phyloP scores from a whole-genome alignment of 2,329 filamentous ascomycete species.

The Aureobasidium sp. region DNA sequence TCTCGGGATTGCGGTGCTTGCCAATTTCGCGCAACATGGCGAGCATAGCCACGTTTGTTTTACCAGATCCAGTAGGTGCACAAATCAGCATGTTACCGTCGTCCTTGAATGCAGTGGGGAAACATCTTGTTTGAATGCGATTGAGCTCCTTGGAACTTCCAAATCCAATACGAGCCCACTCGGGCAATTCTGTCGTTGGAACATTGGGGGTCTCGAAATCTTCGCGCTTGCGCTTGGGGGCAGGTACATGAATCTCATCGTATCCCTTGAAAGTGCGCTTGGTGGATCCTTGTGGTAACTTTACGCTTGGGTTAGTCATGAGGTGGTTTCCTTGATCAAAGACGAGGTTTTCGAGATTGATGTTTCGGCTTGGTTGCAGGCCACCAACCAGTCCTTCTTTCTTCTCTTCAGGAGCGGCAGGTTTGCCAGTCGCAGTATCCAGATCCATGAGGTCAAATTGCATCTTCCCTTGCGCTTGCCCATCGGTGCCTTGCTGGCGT shows the following conservation, averaged over 20 bases:
- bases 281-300: constrained; percentile 86
- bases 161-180: constrained; percentile 85
- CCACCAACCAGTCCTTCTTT: constrained; percentile 71
- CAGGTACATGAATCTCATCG: constrained; percentile 94
- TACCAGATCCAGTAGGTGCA: constrained; percentile 92
- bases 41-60: constrained; percentile 98
- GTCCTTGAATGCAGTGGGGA: constrained; percentile 79
- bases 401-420: constrained; percentile 40
- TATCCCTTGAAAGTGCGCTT: constrained; percentile 97
- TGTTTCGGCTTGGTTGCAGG: constrained; percentile 74
- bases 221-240: constrained; percentile 80
- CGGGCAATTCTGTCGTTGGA: constrained; percentile 79
- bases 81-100: constrained; percentile 98
- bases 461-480: constrained; percentile 63
- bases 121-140: constrained; percentile 92
- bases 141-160: constrained; percentile 82
- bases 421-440: constrained; percentile 36
- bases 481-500: constrained; percentile 53
- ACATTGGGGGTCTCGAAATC: constrained; percentile 68
- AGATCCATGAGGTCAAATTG: constrained; percentile 83
- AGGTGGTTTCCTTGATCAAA: constrained; percentile 98
- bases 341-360: constrained; percentile 91
- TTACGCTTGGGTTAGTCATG: constrained; percentile 98
- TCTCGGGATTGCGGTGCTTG: constrained; percentile 81
- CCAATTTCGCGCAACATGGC: constrained; percentile 94